These are phyloP conservation scores for Avena insularis DNA, from an alignment of 176 grass and related monocot species.

Conservation along the genomic window DNA sequence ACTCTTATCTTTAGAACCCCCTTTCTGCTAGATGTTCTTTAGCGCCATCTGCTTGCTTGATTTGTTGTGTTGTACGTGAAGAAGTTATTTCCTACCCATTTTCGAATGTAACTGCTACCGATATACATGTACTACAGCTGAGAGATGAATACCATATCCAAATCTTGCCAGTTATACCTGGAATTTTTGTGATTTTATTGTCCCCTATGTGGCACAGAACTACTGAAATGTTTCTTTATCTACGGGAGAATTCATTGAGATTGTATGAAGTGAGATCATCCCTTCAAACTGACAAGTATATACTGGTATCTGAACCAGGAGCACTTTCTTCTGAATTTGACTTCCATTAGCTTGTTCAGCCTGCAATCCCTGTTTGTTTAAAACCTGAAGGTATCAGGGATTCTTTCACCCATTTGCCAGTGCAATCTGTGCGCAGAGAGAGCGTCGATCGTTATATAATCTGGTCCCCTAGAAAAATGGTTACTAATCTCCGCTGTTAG, in stretches of 20 bases:
- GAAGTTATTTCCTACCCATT: constrained; percentile 19
- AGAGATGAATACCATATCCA: constrained; percentile 7
- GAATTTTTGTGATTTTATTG: neutral
- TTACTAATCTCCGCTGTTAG: neutral
- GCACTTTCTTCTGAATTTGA: neutral
- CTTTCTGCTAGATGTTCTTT: constrained; percentile 19
- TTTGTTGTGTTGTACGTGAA: constrained; percentile 43
- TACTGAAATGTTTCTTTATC: neutral
- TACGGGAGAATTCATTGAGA: neutral
- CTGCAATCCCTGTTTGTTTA: neutral
- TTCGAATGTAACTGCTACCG: constrained; percentile 32
- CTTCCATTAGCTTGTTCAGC: neutral
- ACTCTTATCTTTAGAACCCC: constrained; percentile 35
- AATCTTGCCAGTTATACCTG: constrained; percentile 6
- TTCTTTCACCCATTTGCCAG: neutral
- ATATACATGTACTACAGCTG: constrained; percentile 38
- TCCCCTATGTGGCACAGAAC: neutral
- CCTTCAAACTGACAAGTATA: neutral
- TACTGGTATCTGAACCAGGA: neutral
- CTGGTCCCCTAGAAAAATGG: no score
- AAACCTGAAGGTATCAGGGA: neutral
- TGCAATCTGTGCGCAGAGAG: neutral
- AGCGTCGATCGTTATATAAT: no score
- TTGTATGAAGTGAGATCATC: neutral
- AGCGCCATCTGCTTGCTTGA: constrained; percentile 46